These are phyloP conservation scores for Coemansia sp. DNA, from an alignment of 192 early-diverging fungal species.

Conservation along the genomic window DNA sequence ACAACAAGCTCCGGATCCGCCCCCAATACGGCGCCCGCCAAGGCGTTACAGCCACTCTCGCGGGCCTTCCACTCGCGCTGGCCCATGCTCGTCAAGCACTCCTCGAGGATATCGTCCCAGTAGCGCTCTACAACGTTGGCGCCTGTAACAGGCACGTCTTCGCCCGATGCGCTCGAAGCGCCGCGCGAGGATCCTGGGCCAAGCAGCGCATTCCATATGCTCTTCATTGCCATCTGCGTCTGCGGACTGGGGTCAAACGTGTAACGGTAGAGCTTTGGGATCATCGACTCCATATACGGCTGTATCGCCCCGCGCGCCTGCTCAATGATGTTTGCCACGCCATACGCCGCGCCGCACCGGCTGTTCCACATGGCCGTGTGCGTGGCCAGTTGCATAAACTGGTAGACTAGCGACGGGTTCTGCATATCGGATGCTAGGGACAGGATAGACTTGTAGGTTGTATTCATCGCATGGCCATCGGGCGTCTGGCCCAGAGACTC, in stretches of 20 bases:
- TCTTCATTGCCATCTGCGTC: constrained; percentile 81
- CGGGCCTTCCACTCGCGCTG: constrained; percentile 81
- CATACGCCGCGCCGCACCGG: constrained; percentile 79
- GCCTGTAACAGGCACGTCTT: neutral
- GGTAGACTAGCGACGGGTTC: constrained; percentile 88
- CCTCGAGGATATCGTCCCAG: constrained; percentile 69
- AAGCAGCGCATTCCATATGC: constrained; percentile 77
- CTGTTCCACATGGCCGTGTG: constrained; percentile 92
- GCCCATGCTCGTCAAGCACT: constrained; percentile 69
- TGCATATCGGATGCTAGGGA: constrained; percentile 91
- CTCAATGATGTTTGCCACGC: constrained; percentile 74
- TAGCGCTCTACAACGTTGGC: constrained; percentile 12
- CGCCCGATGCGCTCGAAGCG: neutral
- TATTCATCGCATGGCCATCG: constrained; percentile 27
- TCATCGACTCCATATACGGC: constrained; percentile 67
- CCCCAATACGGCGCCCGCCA: constrained; percentile 21
- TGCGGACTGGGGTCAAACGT: constrained; percentile 89
- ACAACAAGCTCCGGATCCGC: constrained; percentile 16
- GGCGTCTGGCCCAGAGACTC: constrained; percentile 28
- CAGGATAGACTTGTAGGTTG: constrained; percentile 74
- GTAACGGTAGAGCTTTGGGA: constrained; percentile 83
- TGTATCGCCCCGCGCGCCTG: constrained; percentile 74
- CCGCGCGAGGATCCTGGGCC: constrained; percentile 28
- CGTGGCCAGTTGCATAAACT: constrained; percentile 88
- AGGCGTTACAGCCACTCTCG: constrained; percentile 62